Evolutionary conservation across 2,329 filamentous ascomycete genomes (phyloP).

Genomic region (Pezicula carpinea): DNA sequence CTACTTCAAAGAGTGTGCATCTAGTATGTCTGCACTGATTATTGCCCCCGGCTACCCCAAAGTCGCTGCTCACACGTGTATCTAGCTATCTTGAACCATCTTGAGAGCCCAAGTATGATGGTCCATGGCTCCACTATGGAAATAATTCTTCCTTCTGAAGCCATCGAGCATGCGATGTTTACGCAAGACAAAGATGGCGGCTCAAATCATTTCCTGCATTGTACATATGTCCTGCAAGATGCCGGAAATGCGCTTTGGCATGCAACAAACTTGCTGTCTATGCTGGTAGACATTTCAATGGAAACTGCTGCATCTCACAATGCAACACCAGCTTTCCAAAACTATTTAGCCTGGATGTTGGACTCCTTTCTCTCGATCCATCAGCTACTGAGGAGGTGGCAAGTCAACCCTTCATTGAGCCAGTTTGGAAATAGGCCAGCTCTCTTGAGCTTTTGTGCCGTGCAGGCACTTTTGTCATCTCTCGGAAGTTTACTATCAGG

Average conservation of each 20-base stretch:
- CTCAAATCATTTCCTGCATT: conserved; percentile 4
- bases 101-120: conserved; percentile 16
- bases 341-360: conserved; percentile 28
- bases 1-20: conserved; percentile 41
- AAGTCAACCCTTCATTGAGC: conserved; percentile 6
- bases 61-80: neutral
- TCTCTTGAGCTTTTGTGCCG: conserved; percentile 12
- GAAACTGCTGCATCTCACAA: conserved; percentile 19
- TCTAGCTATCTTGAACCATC: conserved; percentile 21
- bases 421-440: conserved; percentile 9
- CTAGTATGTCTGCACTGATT: conserved; percentile 16
- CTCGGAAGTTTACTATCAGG: conserved; percentile 11
- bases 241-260: conserved; percentile 21
- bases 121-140: conserved; percentile 7
- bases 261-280: conserved; percentile 20
- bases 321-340: conserved; percentile 26
- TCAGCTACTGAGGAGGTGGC: conserved; percentile 19
- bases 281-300: conserved; percentile 24
- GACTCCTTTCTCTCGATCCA: conserved; percentile 23
- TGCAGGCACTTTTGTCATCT: conserved; percentile 19
- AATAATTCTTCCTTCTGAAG: conserved; percentile 17
- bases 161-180: conserved; percentile 10
- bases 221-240: conserved; percentile 22
- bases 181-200: conserved; percentile 5
- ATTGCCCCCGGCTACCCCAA: neutral